Conservation (phyloP, 352 stramenopile genomes). For the Aphanomyces astaci region DNA sequence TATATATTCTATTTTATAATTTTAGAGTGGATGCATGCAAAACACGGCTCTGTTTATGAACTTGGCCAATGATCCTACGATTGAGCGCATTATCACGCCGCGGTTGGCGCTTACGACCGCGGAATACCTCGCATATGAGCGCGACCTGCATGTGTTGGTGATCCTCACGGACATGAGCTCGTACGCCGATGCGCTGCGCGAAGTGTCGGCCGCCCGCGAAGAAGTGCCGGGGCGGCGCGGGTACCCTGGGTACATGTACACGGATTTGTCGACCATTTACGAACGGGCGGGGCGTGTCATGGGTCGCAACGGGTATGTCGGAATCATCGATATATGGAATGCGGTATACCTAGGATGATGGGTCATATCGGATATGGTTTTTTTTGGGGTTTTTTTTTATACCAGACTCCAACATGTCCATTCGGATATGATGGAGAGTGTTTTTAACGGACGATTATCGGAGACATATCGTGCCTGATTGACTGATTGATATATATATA, state of each 20-base stretch:
- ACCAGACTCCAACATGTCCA: too few relatives aligned
- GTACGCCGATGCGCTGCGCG: conserved; percentile 96
- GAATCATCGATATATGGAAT: too few relatives aligned
- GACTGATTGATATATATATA: too few relatives aligned
- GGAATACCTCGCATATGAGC: conserved; percentile 99
- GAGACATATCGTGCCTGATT: too few relatives aligned
- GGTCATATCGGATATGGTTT: too few relatives aligned
- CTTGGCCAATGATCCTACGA: conserved; percentile 98
- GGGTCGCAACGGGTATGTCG: conserved; percentile 90
- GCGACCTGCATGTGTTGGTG: conserved; percentile 98
- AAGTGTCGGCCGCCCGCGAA: conserved; percentile 91
- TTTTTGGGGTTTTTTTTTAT: too few relatives aligned
- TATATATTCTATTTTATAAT: neutral
- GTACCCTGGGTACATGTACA: conserved; percentile 99
- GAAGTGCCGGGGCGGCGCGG: conserved; percentile 96
- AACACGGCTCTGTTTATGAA: conserved; percentile 99
- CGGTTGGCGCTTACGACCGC: conserved; percentile 97
- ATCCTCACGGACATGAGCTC: conserved; percentile 99
- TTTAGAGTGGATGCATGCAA: conserved; percentile 94
- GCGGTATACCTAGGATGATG: too few relatives aligned
- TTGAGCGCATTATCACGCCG: conserved; percentile 99
- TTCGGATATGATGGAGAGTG: too few relatives aligned
- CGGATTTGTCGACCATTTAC: conserved; percentile 98
- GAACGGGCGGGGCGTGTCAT: conserved; percentile 96
- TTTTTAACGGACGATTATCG: too few relatives aligned